Base-by-base conservation (phyloP, 768 basidiomycete genomes). In the Phylloporus arenicola region DNA sequence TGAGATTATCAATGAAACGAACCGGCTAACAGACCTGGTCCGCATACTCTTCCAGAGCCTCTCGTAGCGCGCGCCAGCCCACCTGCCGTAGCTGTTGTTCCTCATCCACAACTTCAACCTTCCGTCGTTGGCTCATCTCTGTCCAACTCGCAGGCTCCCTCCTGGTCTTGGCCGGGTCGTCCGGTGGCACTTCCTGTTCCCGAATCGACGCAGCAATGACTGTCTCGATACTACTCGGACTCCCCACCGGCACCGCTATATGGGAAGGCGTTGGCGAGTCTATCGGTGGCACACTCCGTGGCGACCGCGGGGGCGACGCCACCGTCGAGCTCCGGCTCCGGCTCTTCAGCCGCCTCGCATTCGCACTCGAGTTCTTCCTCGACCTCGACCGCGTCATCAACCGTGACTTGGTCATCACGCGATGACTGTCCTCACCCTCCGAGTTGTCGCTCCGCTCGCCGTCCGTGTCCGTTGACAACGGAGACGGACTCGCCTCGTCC, bases 211-310 rank as follows among this genome's bases (percentile, higher is more conserved):
- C 76, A 2, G 79, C 85, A 24, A 78, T 80, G 6, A 91, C 82
- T 0, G 89, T 91, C 16, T 79, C 77, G 27, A 87, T 75, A 54
- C 88, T 90, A 61, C 82, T 86, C 17, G 70, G 71, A 2, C 86
- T 88, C 16, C 76, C 74, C 34, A 75, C 77, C 5, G 57, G 61
- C 12, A 81, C 47, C 34, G 45, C 34, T 3, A 50, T 61, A 19
- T 45, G 35, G 7, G 3, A 0, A 16, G 63, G 59, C 13, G 44
- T 47, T 38, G 66, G 33, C 58, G 58, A 41, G 56, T 50, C 13
- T 51, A 45, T 12, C 10, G 29, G 22, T 9, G 47, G 20, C 16
- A 50, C 42, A 45, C 45, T 44, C 6, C 52, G 50, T 16, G 63
- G 59, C 35, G 57, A 56, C 30, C 50, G 45, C 16, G 50, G 27